Percentiles rank a stretch among this genome's conserved stretches.
phyloP scores from a whole-genome alignment of 768 basidiomycete genomes.

The Botryobasidium botryosum region DNA sequence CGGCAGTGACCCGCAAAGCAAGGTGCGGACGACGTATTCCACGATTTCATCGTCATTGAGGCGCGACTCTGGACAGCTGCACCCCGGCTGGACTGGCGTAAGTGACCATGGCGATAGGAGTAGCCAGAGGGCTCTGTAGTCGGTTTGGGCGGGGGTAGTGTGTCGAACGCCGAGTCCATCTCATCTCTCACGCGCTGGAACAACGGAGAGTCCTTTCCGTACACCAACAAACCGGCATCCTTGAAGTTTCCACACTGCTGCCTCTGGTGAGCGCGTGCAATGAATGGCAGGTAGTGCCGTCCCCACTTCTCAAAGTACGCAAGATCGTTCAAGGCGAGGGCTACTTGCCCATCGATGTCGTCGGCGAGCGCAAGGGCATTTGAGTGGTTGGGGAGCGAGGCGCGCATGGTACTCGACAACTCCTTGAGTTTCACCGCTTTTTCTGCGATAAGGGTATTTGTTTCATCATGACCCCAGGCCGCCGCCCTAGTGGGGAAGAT shows the following conservation, averaged over 20 bases:
- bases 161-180: slow-evolving; percentile 12
- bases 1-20: slow-evolving; percentile 9
- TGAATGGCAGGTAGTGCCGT: slow-evolving; percentile 11
- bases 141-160: slow-evolving; percentile 12
- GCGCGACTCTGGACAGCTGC: too few relatives aligned
- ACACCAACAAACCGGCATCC: slow-evolving; percentile 10
- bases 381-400: not conserved
- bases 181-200: slow-evolving; percentile 9
- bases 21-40: slow-evolving; percentile 9
- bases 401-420: not conserved
- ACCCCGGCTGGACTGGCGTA: too few relatives aligned
- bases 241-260: slow-evolving; percentile 14
- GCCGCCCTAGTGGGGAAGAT: not conserved
- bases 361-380: slow-evolving; percentile 9
- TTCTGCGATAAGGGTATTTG: not conserved
- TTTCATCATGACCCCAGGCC: not conserved
- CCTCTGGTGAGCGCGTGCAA: slow-evolving; percentile 12
- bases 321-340: slow-evolving; percentile 3
- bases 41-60: slow-evolving; percentile 8
- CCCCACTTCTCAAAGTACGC: slow-evolving; percentile 10
- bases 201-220: slow-evolving; percentile 10
- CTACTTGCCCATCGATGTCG: slow-evolving; percentile 11
- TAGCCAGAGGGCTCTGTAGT: not conserved
- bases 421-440: not conserved
- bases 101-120: too few relatives aligned